These are phyloP conservation scores for Berkeleyomyces basicola DNA, from an alignment of 2,329 filamentous ascomycete species.

Conservation along the genomic window DNA sequence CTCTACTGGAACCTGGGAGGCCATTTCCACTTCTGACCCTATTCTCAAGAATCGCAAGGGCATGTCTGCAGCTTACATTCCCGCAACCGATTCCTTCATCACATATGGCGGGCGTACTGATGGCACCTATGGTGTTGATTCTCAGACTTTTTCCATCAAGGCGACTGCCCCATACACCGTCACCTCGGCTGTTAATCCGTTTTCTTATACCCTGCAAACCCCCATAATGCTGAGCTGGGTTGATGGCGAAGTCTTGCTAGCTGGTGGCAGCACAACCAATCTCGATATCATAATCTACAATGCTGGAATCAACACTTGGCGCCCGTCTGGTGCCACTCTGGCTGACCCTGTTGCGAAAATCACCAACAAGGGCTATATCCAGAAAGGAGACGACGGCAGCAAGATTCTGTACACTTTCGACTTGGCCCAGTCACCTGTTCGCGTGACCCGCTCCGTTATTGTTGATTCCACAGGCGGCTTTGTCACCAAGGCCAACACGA, in stretches of 20 bases:
- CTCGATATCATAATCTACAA: conserved; percentile 58
- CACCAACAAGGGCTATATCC: conserved; percentile 43
- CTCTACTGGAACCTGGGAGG: conserved; percentile 35
- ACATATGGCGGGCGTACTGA: conserved; percentile 64
- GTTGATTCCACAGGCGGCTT: conserved; percentile 41
- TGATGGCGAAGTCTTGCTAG: conserved; percentile 49
- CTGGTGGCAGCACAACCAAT: conserved; percentile 50
- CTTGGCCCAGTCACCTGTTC: conserved; percentile 55
- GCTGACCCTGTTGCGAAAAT: conserved; percentile 42
- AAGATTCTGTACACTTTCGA: conserved; percentile 69
- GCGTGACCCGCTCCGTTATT: conserved; percentile 53
- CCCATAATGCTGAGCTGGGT: conserved; percentile 66
- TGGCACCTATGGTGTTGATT: conserved; percentile 39
- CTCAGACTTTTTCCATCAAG: conserved; percentile 59
- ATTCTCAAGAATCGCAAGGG: conserved; percentile 53
- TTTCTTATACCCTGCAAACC: conserved; percentile 13
- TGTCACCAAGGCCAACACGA: conserved; percentile 29
- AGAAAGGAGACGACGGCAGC: conserved; percentile 59
- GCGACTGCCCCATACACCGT: conserved; percentile 49
- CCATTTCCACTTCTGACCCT: conserved; percentile 25
- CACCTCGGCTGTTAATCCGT: conserved; percentile 19
- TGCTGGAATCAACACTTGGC: conserved; percentile 42
- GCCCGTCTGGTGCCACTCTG: conserved; percentile 47
- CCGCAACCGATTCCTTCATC: conserved; percentile 52
- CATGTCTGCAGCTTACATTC: conserved; percentile 63